Evolutionary conservation across 208 protist species (phyloP).

Genomic region (Leishmania gerbilli): DNA sequence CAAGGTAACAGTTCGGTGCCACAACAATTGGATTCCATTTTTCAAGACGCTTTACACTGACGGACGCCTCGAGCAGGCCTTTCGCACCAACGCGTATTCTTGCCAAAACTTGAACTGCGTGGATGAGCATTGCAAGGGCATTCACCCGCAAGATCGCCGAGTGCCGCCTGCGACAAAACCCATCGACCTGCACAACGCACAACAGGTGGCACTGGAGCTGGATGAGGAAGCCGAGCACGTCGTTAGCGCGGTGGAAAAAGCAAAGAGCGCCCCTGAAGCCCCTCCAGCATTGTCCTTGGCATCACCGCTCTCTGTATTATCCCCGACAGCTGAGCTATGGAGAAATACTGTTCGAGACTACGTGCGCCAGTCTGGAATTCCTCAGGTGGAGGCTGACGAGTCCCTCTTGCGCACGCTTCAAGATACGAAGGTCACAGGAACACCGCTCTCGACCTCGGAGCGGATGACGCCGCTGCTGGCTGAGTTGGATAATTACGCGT

Average conservation of each 20-base stretch:
- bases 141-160: conserved; percentile 79
- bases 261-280: conserved; percentile 23
- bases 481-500: conserved; percentile 66
- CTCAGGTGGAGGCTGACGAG: conserved; percentile 79
- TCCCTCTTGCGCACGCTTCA: conserved; percentile 76
- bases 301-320: conserved; percentile 44
- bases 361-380: conserved; percentile 78
- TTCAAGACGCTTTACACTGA: conserved; percentile 90
- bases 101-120: conserved; percentile 63
- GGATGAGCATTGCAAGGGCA: conserved; percentile 78
- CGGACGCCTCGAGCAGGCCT: conserved; percentile 79
- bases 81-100: conserved; percentile 60
- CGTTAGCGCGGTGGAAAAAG: conserved; percentile 41
- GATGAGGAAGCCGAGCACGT: conserved; percentile 73
- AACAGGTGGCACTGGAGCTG: conserved; percentile 52
- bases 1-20: conserved; percentile 83
- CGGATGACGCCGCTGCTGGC: conserved; percentile 83
- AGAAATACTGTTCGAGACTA: conserved; percentile 81
- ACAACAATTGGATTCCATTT: conserved; percentile 84
- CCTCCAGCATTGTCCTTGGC: conserved; percentile 35
- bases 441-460: conserved; percentile 61
- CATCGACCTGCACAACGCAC: conserved; percentile 78
- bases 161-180: conserved; percentile 54
- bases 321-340: conserved; percentile 77
- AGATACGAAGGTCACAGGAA: conserved; percentile 67